Evolutionary conservation across 768 basidiomycete genomes (phyloP).

Genomic region (Termitomyces titanicus): DNA sequence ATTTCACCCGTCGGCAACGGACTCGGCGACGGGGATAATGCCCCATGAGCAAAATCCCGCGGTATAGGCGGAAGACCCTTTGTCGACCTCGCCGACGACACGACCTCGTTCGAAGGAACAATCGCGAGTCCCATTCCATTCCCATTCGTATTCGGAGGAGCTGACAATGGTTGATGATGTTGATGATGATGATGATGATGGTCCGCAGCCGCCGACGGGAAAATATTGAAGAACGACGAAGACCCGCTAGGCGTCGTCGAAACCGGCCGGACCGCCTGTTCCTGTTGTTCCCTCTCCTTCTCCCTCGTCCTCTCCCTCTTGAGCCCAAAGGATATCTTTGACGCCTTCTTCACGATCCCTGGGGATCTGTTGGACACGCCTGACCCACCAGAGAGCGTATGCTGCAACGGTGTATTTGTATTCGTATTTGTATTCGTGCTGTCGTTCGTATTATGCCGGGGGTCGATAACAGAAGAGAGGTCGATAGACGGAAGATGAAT

Average conservation of each 20-base stretch:
- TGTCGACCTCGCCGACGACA: conserved; percentile 32
- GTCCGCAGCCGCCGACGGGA: conserved; percentile 30
- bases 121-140: conserved; percentile 22
- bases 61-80: conserved; percentile 81
- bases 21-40: too few relatives aligned
- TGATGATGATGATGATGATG: not conserved
- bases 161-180: conserved; percentile 2
- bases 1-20: conserved; percentile 66
- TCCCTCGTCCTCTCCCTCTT: conserved; percentile 37
- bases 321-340: conserved; percentile 74
- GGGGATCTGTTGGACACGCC: conserved; percentile 36
- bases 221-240: conserved; percentile 84
- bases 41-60: too few relatives aligned
- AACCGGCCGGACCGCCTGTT: too few relatives aligned
- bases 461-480: conserved; percentile 68
- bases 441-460: too few relatives aligned
- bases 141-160: conserved; percentile 20
- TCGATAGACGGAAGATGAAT: conserved; percentile 95
- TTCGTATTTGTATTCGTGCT: conserved; percentile 15
- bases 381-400: conserved; percentile 39
- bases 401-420: conserved; percentile 33
- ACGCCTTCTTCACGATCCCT: conserved; percentile 68
- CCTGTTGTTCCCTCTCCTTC: not conserved
- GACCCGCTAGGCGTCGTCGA: conserved; percentile 72
- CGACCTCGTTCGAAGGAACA: conserved; percentile 26